Conservation (phyloP, 176 grass and related monocot species). For the Carex scoparia region DNA sequence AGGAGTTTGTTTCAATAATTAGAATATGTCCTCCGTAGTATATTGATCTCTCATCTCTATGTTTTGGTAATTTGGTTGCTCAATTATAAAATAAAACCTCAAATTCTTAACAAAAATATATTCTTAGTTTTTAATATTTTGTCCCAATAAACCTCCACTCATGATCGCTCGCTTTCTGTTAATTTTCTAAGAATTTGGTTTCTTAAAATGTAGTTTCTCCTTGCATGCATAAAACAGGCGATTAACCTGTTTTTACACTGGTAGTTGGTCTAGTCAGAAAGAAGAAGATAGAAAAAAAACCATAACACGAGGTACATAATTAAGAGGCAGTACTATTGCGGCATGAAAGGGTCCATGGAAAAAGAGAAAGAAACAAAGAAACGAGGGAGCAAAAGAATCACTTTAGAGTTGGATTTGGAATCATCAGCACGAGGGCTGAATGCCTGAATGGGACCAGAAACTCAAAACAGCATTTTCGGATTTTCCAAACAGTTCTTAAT, state of each 20-base stretch:
- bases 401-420: slow-evolving; percentile 25
- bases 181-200: not conserved
- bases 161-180: not conserved
- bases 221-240: not conserved
- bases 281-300: not conserved
- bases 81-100: not conserved
- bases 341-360: not conserved
- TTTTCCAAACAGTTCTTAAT: not conserved
- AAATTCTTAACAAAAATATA: not conserved
- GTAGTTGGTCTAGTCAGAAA: not conserved
- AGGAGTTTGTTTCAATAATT: not conserved
- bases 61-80: not conserved
- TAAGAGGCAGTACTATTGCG: not conserved
- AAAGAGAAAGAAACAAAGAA: not conserved
- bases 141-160: too few species aligned
- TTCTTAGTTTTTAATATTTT: not conserved
- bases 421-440: slow-evolving; percentile 14
- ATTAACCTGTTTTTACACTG: not conserved
- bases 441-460: not conserved
- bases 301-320: not conserved
- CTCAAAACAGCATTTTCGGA: not conserved
- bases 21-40: not conserved
- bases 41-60: not conserved
- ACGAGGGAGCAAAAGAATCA: slow-evolving; percentile 17
- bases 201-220: not conserved